phyloP scores from a whole-genome alignment of 108 stramenopile genomes.

The Cylindrotheca closterium region DNA sequence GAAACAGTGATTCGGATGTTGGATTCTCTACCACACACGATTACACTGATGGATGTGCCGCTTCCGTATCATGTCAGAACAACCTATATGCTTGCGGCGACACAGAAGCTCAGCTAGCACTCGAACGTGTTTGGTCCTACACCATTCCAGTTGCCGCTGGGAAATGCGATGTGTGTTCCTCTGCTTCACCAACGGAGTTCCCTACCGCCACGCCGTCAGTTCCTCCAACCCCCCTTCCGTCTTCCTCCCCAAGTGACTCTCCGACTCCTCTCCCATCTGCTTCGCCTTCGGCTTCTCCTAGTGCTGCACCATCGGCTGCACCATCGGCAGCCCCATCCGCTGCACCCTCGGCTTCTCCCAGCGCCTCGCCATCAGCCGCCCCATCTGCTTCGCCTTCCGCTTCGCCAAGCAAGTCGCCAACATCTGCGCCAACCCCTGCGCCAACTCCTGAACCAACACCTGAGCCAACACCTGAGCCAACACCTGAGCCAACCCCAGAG shows the following conservation, averaged over 20 bases:
- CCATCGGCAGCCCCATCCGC: constrained; percentile 20
- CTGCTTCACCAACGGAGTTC: constrained; percentile 17
- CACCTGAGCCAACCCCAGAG: constrained; percentile 11
- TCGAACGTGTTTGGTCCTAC: neutral
- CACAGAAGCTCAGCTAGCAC: neutral
- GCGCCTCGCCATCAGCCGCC: constrained; percentile 7
- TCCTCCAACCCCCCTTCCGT: constrained; percentile 13
- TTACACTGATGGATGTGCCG: neutral
- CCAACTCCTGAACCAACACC: constrained; percentile 19
- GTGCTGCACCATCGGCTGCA: constrained; percentile 8
- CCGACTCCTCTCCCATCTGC: constrained; percentile 13
- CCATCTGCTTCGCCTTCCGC: constrained; percentile 15
- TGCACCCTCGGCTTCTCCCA: constrained; percentile 11
- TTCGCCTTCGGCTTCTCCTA: constrained; percentile 20
- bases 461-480: constrained; percentile 16
- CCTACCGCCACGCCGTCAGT: constrained; percentile 15
- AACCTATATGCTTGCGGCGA: neutral
- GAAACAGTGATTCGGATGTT: neutral
- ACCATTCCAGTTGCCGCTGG: neutral
- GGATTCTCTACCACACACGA: no score
- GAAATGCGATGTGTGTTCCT: no score
- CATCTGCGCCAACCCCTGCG: constrained; percentile 14
- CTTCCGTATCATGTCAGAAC: neutral
- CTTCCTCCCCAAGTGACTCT: constrained; percentile 6
- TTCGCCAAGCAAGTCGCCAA: constrained; percentile 1